Evolutionary conservation across 2,329 filamentous ascomycete species (phyloP).

Genomic region (Venturia pyrina): DNA sequence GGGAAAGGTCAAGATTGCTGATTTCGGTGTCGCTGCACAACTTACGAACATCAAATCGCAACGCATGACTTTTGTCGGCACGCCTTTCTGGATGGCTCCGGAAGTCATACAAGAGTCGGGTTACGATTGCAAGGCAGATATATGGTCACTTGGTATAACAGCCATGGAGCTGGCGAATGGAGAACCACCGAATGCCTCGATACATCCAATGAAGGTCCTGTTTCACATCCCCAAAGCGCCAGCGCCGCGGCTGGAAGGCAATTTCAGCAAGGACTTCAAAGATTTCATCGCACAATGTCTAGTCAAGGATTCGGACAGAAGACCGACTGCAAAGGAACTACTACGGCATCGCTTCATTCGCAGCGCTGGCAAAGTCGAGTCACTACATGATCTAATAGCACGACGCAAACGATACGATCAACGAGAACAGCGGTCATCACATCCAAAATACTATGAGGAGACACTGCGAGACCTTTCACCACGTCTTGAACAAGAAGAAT

Average conservation of each 20-base stretch:
- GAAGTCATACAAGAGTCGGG: slow-evolving; percentile 98
- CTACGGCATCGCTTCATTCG: slow-evolving; percentile 82
- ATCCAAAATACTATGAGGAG: slow-evolving; percentile 85
- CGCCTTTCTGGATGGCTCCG: slow-evolving; percentile 98
- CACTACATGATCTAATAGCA: slow-evolving; percentile 75
- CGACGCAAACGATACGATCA: slow-evolving; percentile 76
- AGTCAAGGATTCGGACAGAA: slow-evolving; percentile 78
- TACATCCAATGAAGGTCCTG: slow-evolving; percentile 96
- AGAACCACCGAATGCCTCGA: slow-evolving; percentile 90
- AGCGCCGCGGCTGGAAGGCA: slow-evolving; percentile 72
- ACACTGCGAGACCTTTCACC: slow-evolving; percentile 50
- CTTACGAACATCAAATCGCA: slow-evolving; percentile 96
- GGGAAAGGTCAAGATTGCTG: slow-evolving; percentile 89
- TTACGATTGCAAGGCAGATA: slow-evolving; percentile 95
- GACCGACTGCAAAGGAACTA: slow-evolving; percentile 78
- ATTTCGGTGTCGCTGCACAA: slow-evolving; percentile 95
- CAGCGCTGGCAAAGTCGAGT: slow-evolving; percentile 77
- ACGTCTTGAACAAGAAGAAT: slow-evolving; percentile 65
- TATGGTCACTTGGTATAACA: slow-evolving; percentile 94
- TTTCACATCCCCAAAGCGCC: slow-evolving; percentile 95
- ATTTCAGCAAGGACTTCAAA: slow-evolving; percentile 83
- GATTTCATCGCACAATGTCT: slow-evolving; percentile 88
- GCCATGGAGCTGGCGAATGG: slow-evolving; percentile 85
- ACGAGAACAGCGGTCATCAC: slow-evolving; percentile 52
- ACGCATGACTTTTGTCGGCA: slow-evolving; percentile 94